These are phyloP conservation scores for Purpureocillium takamizusanense DNA, from an alignment of 2,329 filamentous ascomycete genomes.

Conservation along the genomic window DNA sequence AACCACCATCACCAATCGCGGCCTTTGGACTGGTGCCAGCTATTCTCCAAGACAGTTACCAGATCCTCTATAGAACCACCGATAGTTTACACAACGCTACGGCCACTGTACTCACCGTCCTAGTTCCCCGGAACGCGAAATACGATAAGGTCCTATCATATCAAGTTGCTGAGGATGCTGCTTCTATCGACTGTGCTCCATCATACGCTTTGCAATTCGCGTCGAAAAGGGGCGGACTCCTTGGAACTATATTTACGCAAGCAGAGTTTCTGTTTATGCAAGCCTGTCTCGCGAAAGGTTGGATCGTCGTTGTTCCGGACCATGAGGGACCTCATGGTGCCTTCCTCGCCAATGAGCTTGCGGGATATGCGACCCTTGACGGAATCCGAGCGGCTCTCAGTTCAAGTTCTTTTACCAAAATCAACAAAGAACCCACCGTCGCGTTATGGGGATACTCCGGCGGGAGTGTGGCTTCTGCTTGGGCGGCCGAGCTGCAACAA, in stretches of 20 bases:
- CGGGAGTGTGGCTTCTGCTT: conserved; percentile 11
- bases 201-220: conserved; percentile 15
- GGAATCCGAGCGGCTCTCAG: conserved; percentile 30
- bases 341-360: conserved; percentile 29
- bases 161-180: conserved; percentile 30
- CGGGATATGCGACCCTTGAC: conserved; percentile 33
- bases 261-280: conserved; percentile 13
- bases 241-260: conserved; percentile 22
- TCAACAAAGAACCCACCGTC: conserved; percentile 22
- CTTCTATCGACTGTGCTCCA: conserved; percentile 23
- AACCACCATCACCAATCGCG: conserved; percentile 11
- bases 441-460: conserved; percentile 33
- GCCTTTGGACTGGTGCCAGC: conserved; percentile 9
- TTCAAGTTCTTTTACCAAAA: conserved; percentile 15
- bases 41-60: conserved; percentile 12
- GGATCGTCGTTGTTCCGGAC: conserved; percentile 39
- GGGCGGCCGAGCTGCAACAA: conserved; percentile 16
- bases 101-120: conserved; percentile 27
- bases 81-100: conserved; percentile 24
- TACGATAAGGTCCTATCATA: conserved; percentile 27
- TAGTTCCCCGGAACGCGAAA: conserved; percentile 23
- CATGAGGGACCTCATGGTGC: conserved; percentile 32
- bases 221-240: conserved; percentile 8
- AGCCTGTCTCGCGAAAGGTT: conserved; percentile 27
- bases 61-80: conserved; percentile 30